These are phyloP conservation scores for Phytophthora pluvialis DNA, from an alignment of 352 stramenopile genomes.

Conservation along the genomic window DNA sequence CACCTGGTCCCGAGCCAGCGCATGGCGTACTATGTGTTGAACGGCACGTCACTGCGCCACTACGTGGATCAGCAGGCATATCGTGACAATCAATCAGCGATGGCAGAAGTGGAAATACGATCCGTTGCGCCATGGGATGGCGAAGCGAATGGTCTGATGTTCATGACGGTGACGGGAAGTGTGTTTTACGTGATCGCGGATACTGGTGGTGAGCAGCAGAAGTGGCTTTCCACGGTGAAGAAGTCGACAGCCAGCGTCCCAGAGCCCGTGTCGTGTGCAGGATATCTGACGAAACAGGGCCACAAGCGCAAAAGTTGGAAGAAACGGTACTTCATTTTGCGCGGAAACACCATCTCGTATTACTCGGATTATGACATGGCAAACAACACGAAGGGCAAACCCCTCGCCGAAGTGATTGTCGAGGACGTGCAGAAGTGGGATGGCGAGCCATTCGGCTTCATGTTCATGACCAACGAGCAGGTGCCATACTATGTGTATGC, in stretches of 20 bases:
- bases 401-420: slow-evolving; percentile 81
- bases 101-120: slow-evolving; percentile 85
- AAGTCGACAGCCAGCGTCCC: slow-evolving; percentile 73
- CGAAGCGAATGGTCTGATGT: slow-evolving; percentile 85
- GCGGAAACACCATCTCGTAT: slow-evolving; percentile 77
- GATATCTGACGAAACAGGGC: slow-evolving; percentile 90
- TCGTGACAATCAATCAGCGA: slow-evolving; percentile 83
- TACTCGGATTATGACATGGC: slow-evolving; percentile 90
- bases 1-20: slow-evolving; percentile 89
- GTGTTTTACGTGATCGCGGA: slow-evolving; percentile 89
- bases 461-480: slow-evolving; percentile 91
- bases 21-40: slow-evolving; percentile 88
- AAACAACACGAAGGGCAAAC: slow-evolving; percentile 79
- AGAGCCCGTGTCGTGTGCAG: slow-evolving; percentile 79
- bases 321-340: slow-evolving; percentile 90
- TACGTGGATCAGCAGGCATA: slow-evolving; percentile 87
- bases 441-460: slow-evolving; percentile 87
- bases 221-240: slow-evolving; percentile 80
- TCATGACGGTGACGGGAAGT: slow-evolving; percentile 84
- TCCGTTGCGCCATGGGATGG: slow-evolving; percentile 82
- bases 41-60: slow-evolving; percentile 81
- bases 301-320: slow-evolving; percentile 93
- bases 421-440: slow-evolving; percentile 89
- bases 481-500: slow-evolving; percentile 92
- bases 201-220: slow-evolving; percentile 78